Conservation (phyloP, 352 stramenopile genomes). For the Globisporangium emineosum region DNA sequence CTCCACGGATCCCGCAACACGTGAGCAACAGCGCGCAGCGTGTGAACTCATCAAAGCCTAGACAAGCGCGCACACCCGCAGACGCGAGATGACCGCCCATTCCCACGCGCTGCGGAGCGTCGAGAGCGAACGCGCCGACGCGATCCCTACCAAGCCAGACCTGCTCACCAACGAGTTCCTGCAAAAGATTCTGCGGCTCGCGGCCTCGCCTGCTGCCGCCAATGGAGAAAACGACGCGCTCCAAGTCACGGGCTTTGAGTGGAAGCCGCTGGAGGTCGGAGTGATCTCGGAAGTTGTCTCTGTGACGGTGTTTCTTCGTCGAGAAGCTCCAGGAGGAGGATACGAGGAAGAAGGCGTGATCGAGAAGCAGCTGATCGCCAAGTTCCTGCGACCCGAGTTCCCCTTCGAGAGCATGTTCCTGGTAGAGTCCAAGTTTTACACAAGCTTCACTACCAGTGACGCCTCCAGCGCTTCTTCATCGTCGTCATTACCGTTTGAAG, state of each 20-base stretch:
- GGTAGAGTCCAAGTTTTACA: conserved; percentile 79
- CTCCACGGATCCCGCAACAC: too few relatives aligned
- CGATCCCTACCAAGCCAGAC: conserved; percentile 27
- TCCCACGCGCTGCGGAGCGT: conserved; percentile 9
- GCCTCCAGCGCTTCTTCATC: neutral
- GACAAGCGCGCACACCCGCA: too few relatives aligned
- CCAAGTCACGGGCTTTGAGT: conserved; percentile 45
- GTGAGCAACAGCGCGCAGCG: too few relatives aligned
- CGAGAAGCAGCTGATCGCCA: conserved; percentile 50
- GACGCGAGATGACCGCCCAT: neutral
- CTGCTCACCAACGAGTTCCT: conserved; percentile 60
- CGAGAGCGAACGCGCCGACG: conserved; percentile 11
- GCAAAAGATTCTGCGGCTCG: conserved; percentile 28
- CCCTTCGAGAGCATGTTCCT: conserved; percentile 80
- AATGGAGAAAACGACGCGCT: conserved; percentile 16
- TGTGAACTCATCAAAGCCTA: too few relatives aligned
- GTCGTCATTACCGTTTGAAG: conserved; percentile 46
- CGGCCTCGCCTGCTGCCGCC: too few relatives aligned
- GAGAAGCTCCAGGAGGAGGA: conserved; percentile 1
- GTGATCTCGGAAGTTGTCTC: conserved; percentile 78
- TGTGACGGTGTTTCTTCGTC: conserved; percentile 33
- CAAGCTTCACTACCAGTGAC: conserved; percentile 29
- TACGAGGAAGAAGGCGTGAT: neutral
- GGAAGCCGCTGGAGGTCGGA: conserved; percentile 64
- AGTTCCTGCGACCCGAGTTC: conserved; percentile 77